phyloP scores from a whole-genome alignment of 768 basidiomycete genomes.

The Suillus americanus region DNA sequence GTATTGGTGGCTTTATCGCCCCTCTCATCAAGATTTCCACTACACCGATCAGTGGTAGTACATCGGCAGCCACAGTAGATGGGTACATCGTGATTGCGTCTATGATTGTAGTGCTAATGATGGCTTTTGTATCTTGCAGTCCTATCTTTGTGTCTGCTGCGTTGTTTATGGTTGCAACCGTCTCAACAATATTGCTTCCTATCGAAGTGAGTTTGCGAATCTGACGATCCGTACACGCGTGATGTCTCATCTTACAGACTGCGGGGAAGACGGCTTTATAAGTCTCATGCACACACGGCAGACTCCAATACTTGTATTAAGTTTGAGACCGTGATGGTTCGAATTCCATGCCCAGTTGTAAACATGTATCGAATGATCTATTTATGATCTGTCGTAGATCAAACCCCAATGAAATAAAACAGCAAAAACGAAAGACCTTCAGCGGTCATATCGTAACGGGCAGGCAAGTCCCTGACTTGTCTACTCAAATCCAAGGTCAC shows the following conservation, averaged over 20 bases:
- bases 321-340: too few relatives aligned
- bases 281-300: not conserved
- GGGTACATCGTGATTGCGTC: too few relatives aligned
- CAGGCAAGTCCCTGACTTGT: slow-evolving; percentile 54
- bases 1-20: too few relatives aligned
- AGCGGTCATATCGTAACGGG: not conserved
- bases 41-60: too few relatives aligned
- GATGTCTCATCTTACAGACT: slow-evolving; percentile 15
- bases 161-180: slow-evolving; percentile 42
- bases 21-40: too few relatives aligned
- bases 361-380: slow-evolving; percentile 8
- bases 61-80: too few relatives aligned
- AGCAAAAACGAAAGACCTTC: not conserved
- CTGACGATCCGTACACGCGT: not conserved
- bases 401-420: not conserved
- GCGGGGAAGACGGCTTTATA: slow-evolving; percentile 19
- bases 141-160: slow-evolving; percentile 44
- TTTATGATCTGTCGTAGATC: slow-evolving; percentile 6
- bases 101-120: too few relatives aligned
- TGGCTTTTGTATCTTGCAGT: too few relatives aligned
- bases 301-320: not conserved
- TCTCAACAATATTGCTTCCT: slow-evolving; percentile 45
- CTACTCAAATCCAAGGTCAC: slow-evolving; percentile 70
- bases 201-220: slow-evolving; percentile 38
- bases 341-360: not conserved